Conservation (phyloP, 2,329 filamentous ascomycete species). For the Trichoderma oligosporum region DNA sequence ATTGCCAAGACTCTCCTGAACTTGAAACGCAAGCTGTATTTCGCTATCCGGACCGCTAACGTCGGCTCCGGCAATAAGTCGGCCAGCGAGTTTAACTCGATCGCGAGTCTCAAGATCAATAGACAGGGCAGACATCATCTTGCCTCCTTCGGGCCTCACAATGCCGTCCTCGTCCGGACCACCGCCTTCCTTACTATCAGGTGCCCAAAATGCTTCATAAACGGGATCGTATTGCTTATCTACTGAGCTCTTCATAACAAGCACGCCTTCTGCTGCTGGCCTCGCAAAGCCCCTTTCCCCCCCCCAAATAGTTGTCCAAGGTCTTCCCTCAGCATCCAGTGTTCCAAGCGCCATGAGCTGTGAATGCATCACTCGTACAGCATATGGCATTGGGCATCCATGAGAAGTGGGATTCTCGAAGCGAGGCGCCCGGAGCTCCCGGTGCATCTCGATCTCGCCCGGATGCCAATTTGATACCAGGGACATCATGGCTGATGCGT, state of each 20-base stretch:
- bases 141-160: constrained; percentile 35
- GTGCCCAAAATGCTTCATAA: constrained; percentile 53
- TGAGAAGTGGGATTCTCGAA: constrained; percentile 63
- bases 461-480: constrained; percentile 41
- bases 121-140: constrained; percentile 50
- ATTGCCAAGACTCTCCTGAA: constrained; percentile 73
- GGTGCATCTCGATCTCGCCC: constrained; percentile 64
- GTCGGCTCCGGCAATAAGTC: constrained; percentile 62
- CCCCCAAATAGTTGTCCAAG: constrained; percentile 79
- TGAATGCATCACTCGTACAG: constrained; percentile 55
- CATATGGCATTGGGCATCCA: constrained; percentile 59
- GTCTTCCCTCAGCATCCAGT: constrained; percentile 59
- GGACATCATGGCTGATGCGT: constrained; percentile 9
- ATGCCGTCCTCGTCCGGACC: neutral
- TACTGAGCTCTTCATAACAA: constrained; percentile 61
- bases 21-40: constrained; percentile 58
- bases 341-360: constrained; percentile 72
- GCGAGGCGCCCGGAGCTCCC: constrained; percentile 54
- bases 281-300: constrained; percentile 65
- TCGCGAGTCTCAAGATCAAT: constrained; percentile 52
- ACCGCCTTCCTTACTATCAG: neutral
- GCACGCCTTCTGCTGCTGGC: constrained; percentile 57
- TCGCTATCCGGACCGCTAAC: constrained; percentile 33
- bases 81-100: constrained; percentile 69
- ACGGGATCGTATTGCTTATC: constrained; percentile 67